phyloP scores from a whole-genome alignment of 2,329 filamentous ascomycete species.

The Pseudopithomyces chartarum region DNA sequence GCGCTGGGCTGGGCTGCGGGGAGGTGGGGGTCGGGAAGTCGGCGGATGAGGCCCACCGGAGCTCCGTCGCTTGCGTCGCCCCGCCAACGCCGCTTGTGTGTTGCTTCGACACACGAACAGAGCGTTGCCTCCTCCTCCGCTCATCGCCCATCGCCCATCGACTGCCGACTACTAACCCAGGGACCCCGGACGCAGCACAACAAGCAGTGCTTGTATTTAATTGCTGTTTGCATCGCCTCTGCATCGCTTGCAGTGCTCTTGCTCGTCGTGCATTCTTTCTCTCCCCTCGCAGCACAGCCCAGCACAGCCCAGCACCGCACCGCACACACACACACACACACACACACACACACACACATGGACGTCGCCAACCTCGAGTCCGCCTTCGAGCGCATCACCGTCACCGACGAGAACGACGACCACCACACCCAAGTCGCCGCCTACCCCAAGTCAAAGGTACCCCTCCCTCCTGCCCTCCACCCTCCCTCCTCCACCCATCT shows the following conservation, averaged over 20 bases:
- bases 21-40: constrained; percentile 10
- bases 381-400: constrained; percentile 86
- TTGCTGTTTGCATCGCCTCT: constrained; percentile 9
- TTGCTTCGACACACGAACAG: constrained; percentile 8
- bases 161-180: constrained; percentile 4
- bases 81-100: constrained; percentile 20
- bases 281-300: constrained; percentile 15
- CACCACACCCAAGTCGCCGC: constrained; percentile 60
- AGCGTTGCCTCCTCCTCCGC: constrained; percentile 4
- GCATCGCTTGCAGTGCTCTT: constrained; percentile 15
- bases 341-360: no score
- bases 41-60: neutral
- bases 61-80: constrained; percentile 11
- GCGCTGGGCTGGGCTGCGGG: neutral
- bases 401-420: constrained; percentile 81
- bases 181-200: constrained; percentile 5
- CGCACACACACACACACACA: no score
- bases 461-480: constrained; percentile 2
- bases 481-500: constrained; percentile 18
- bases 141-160: constrained; percentile 5
- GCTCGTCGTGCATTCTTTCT: constrained; percentile 13
- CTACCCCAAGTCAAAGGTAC: constrained; percentile 80
- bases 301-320: no score
- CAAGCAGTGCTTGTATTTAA: constrained; percentile 6
- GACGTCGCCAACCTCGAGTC: constrained; percentile 79